phyloP scores from a whole-genome alignment of 345 rosid species.

The Anacardium occidentale region DNA sequence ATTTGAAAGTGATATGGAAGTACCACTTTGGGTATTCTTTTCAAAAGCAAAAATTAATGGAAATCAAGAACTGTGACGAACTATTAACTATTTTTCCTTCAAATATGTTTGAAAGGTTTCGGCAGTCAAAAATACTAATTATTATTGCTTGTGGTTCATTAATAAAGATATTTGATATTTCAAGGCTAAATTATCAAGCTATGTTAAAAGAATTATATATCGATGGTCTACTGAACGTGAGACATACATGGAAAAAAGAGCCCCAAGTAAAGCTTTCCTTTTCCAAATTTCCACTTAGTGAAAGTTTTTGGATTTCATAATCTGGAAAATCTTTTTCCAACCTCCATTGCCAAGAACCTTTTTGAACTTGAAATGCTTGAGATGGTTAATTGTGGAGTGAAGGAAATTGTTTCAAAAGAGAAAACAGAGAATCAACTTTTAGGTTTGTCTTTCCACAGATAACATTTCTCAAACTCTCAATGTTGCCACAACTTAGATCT shows the following conservation, averaged over 20 bases:
- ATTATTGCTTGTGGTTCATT: neutral
- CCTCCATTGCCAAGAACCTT: neutral
- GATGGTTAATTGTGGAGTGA: neutral
- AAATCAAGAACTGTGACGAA: neutral
- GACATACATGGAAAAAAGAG: no score
- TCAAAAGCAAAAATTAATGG: neutral
- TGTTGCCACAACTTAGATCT: neutral
- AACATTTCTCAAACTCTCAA: neutral
- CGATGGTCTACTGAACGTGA: no score
- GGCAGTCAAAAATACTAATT: neutral
- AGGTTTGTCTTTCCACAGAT: constrained; percentile 14
- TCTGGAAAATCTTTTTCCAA: neutral
- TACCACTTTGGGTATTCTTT: constrained; percentile 8
- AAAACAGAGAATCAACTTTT: neutral
- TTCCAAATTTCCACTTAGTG: neutral
- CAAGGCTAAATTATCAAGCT: neutral
- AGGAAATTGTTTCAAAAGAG: neutral
- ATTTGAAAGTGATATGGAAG: constrained; percentile 12
- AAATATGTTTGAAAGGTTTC: constrained; percentile 5
- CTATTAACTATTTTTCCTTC: constrained; percentile 19
- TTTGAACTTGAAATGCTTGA: neutral
- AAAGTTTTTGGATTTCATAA: neutral
- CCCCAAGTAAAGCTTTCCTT: neutral
- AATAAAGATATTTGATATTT: constrained; percentile 15
- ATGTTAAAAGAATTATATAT: neutral